Conservation (phyloP, 371 early-diverging fungal species). For the Saksenaea oblongispora region DNA sequence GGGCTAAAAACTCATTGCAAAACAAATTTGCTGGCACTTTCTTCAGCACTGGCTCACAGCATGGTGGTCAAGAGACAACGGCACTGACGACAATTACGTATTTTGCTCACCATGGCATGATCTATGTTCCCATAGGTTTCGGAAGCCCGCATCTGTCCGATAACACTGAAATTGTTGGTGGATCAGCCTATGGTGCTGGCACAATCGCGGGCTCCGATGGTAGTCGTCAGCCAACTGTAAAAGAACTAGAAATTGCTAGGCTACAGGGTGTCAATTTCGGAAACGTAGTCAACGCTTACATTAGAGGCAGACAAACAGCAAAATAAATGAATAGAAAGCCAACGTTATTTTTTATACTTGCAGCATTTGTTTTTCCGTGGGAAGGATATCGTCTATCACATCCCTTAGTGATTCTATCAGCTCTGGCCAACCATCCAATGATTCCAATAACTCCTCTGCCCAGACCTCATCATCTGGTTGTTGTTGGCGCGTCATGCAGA, state of each 20-base stretch:
- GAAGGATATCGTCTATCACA: conserved; percentile 16
- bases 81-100: conserved; percentile 57
- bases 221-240: conserved; percentile 52
- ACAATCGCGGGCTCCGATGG: conserved; percentile 46
- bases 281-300: conserved; percentile 32
- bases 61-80: conserved; percentile 72
- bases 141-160: conserved; percentile 25
- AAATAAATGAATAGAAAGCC: neutral
- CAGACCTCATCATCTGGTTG: conserved; percentile 48
- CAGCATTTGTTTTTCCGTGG: neutral
- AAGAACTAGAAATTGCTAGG: conserved; percentile 64
- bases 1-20: conserved; percentile 51
- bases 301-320: conserved; percentile 8
- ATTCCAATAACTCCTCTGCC: conserved; percentile 30
- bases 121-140: conserved; percentile 69
- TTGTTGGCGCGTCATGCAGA: conserved; percentile 35
- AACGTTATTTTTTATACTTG: neutral
- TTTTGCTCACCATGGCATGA: conserved; percentile 75
- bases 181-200: conserved; percentile 45
- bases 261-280: conserved; percentile 61
- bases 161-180: conserved; percentile 45
- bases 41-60: conserved; percentile 59
- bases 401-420: conserved; percentile 37
- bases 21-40: conserved; percentile 67
- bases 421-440: conserved; percentile 43